Percentiles rank a stretch among this genome's conserved stretches.
phyloP scores from a whole-genome alignment of 2,329 filamentous ascomycete species.

The Aureobasidium sp. region DNA sequence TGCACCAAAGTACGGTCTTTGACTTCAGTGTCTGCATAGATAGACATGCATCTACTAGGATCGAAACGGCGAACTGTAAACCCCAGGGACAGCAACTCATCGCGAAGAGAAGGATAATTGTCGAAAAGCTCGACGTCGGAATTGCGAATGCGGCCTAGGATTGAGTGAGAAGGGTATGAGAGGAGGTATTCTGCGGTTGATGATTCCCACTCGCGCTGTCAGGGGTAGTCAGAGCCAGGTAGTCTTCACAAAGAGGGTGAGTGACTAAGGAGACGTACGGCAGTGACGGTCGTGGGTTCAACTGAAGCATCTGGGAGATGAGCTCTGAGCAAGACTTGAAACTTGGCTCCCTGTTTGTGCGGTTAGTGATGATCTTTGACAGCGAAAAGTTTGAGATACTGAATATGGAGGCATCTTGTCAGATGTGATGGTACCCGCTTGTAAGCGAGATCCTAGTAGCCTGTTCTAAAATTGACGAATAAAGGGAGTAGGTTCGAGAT shows the following conservation, averaged over 20 bases:
- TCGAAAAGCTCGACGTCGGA: constrained; percentile 4
- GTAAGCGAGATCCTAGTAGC: neutral
- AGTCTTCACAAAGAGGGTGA: neutral
- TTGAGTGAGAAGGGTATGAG: neutral
- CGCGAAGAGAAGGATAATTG: neutral
- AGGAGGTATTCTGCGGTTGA: neutral
- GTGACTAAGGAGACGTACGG: neutral
- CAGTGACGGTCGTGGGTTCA: neutral
- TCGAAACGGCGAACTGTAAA: neutral
- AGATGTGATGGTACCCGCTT: neutral
- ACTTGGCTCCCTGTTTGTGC: neutral
- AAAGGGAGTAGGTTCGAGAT: no score
- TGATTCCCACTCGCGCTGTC: neutral
- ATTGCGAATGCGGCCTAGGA: constrained; percentile 8
- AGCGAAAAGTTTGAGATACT: neutral
- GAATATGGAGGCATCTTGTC: constrained; percentile 1
- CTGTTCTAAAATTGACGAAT: no score
- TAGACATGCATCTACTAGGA: neutral
- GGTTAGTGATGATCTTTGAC: neutral
- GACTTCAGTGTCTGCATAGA: neutral
- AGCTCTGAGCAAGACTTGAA: neutral
- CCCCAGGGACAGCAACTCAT: neutral
- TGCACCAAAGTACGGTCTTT: neutral
- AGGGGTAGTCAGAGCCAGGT: neutral
- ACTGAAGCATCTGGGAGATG: neutral